Evolutionary conservation across 1,284 basidiomycete species (phyloP), one percentile per base, ranked within the genome.

Genomic region (Puccinia horiana): DNA sequence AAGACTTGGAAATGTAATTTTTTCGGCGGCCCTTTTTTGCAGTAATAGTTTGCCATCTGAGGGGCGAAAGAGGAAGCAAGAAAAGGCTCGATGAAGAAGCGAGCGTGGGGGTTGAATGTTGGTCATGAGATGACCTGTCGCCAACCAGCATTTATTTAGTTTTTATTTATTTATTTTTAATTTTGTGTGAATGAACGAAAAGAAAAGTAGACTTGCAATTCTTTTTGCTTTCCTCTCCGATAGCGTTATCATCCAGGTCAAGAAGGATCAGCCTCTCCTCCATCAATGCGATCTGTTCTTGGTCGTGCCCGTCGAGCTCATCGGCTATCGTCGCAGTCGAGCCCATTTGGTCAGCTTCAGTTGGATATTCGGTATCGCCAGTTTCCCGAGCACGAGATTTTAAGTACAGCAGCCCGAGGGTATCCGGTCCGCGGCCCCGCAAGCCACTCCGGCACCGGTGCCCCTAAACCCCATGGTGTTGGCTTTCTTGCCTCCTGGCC

Each of bases 1-100:
- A 94, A 98, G 96, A 87, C 94, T 91, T 1, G 97, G 97, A 89
- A 99, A 99, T 1, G 97, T 99, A 86, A 99, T 99, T 90, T 99
- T 99, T 89, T 98, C 96, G 37, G 91, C 90, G 14, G 97, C 97
- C 65, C 97, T 91, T 87, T 95, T 94, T 88, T 99, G 97, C 54
- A 99, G 90, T 26, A 99, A 90, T n/a, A 99, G 90, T 87, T 93
- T 94, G 79, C 96, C 97, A 87, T 97, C 94, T 11, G 91, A 91
- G 0, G 97, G 96, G 73, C 96, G 90, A 89, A 99, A 99, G 83
- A 99, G 91, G 88, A 99, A 99, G 65, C 93, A 95, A 84, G 95
- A 98, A 89, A 99, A 99, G 16, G 97, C 97, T 82, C 97, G 93
- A 88, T 99, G 97, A 49, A 99, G 91, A 42, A 99, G 91, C 40